Conservation (phyloP, 495 filamentous ascomycete species). For the Penicillium arizonense region DNA sequence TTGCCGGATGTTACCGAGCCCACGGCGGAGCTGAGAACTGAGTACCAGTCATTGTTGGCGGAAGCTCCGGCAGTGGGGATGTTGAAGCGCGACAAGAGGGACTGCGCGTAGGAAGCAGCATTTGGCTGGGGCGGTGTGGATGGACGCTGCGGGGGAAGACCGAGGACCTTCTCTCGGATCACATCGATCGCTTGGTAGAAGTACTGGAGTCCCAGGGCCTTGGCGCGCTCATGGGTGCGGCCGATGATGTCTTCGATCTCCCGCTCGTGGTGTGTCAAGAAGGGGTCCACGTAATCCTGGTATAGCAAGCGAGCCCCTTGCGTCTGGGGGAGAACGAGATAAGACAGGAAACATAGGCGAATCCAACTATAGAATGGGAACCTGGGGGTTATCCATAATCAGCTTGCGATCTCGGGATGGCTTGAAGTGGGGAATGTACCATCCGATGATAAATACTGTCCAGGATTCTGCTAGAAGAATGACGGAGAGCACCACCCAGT, state of each 20-base stretch:
- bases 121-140: constrained; percentile 49
- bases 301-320: constrained; percentile 88
- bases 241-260: constrained; percentile 91
- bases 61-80: constrained; percentile 55
- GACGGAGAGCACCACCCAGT: constrained; percentile 91
- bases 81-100: constrained; percentile 79
- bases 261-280: constrained; percentile 80
- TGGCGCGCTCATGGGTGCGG: constrained; percentile 74
- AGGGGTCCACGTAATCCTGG: constrained; percentile 80
- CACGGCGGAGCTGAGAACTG: constrained; percentile 63
- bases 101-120: constrained; percentile 68
- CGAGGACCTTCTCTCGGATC: constrained; percentile 70
- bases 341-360: constrained; percentile 82
- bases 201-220: constrained; percentile 75
- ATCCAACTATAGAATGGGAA: constrained; percentile 94
- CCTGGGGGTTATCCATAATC: constrained; percentile 39
- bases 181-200: constrained; percentile 75
- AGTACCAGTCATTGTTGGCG: constrained; percentile 63
- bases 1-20: constrained; percentile 44
- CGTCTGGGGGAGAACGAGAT: constrained; percentile 95
- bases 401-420: background rate
- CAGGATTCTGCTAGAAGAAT: constrained; percentile 82
- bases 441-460: constrained; percentile 79
- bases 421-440: constrained; percentile 44
- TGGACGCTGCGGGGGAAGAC: constrained; percentile 57